These are phyloP conservation scores for Ophiocordyceps camponoti-saundersi DNA, from an alignment of 2,329 filamentous ascomycete species.

Conservation along the genomic window DNA sequence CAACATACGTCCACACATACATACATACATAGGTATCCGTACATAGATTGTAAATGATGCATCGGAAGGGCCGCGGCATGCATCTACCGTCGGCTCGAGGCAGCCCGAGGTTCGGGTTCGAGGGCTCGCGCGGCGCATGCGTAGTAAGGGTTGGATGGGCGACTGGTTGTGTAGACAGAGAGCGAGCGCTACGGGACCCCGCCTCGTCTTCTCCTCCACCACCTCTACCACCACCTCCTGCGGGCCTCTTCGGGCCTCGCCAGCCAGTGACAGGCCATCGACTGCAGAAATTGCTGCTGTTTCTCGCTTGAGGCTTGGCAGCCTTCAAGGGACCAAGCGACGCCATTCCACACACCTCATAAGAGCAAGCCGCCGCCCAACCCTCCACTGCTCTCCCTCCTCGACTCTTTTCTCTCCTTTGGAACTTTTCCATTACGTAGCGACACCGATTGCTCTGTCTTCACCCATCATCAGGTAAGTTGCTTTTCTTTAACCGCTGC, in stretches of 20 bases:
- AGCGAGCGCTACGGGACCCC: too few relatives aligned
- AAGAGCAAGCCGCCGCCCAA: conserved; percentile 5
- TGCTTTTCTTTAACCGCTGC: not conserved
- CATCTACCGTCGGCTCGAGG: too few relatives aligned
- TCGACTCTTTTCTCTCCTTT: conserved; percentile 7
- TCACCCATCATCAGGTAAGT: conserved; percentile 10
- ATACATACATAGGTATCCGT: too few relatives aligned
- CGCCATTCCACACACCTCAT: conserved; percentile 2
- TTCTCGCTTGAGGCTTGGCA: not conserved
- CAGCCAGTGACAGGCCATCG: not conserved
- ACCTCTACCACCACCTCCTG: too few relatives aligned
- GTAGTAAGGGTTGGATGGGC: too few relatives aligned
- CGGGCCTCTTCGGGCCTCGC: not conserved
- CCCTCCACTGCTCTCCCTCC: conserved; percentile 3
- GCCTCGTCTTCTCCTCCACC: too few relatives aligned
- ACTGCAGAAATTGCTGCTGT: not conserved
- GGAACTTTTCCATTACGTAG: conserved; percentile 7
- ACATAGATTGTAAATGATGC: too few relatives aligned
- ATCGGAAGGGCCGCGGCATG: too few relatives aligned
- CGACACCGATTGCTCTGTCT: conserved; percentile 5
- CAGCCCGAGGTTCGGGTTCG: too few relatives aligned
- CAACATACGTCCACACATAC: too few relatives aligned
- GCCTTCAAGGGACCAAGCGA: not conserved
- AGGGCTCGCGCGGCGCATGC: too few relatives aligned
- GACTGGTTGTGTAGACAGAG: too few relatives aligned